phyloP scores from a whole-genome alignment of 306 rosid genomes.

The Alnus rubra region DNA sequence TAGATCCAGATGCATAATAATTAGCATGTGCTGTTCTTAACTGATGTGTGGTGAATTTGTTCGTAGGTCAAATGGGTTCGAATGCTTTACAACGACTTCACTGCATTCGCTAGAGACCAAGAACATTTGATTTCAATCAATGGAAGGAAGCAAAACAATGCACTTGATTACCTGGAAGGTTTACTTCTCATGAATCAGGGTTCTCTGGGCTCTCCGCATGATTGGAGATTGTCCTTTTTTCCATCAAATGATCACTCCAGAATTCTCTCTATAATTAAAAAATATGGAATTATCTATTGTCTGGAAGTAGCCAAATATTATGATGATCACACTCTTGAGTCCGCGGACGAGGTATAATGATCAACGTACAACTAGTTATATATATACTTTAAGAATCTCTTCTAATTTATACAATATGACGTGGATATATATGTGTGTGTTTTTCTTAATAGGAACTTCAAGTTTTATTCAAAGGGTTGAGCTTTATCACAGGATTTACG shows the following conservation, averaged over 20 bases:
- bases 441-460: conserved; percentile 48
- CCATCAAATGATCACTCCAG: conserved; percentile 61
- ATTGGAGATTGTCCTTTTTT: conserved; percentile 93
- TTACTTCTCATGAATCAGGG: conserved; percentile 69
- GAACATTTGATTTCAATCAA: conserved; percentile 33
- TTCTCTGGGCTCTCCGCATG: conserved; percentile 41
- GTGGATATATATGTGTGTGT: too few relatives aligned
- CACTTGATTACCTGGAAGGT: conserved; percentile 75
- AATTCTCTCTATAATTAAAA: conserved; percentile 51
- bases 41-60: not conserved
- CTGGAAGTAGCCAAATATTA: conserved; percentile 75
- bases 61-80: conserved; percentile 75
- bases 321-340: conserved; percentile 40
- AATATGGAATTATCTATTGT: conserved; percentile 59
- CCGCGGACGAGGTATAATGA: conserved; percentile 49
- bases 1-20: too few relatives aligned
- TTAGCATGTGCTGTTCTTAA: too few relatives aligned
- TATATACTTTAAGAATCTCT: too few relatives aligned
- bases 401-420: too few relatives aligned
- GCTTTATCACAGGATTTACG: conserved; percentile 52
- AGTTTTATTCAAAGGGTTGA: conserved; percentile 48
- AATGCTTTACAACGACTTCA: conserved; percentile 63
- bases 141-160: conserved; percentile 47
- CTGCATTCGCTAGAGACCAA: conserved; percentile 42
- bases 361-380: too few relatives aligned